phyloP scores from a whole-genome alignment of 78 protist species.

The Chrysochromulina parva region DNA sequence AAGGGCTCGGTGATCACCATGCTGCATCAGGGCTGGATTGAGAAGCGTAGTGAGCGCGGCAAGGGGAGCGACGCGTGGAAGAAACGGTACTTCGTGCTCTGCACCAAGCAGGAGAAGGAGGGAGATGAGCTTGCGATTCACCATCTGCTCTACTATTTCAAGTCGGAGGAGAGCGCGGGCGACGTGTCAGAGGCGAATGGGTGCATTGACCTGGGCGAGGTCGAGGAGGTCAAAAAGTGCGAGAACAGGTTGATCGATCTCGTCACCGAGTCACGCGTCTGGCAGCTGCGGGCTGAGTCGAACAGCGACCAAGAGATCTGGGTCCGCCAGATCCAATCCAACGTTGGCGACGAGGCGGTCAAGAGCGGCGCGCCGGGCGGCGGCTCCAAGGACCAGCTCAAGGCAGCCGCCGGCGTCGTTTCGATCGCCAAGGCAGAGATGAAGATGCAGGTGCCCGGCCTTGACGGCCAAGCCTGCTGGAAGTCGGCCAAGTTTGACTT shows the following conservation, averaged over 20 bases:
- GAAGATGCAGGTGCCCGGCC: not conserved
- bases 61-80: not conserved
- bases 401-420: not conserved
- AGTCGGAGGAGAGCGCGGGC: not conserved
- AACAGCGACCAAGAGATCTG: not conserved
- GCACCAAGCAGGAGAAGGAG: not conserved
- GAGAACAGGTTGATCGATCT: not conserved
- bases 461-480: not conserved
- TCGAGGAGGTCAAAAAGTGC: not conserved
- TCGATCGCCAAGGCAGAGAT: not conserved
- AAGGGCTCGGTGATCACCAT: not conserved
- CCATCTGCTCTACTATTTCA: not conserved
- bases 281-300: constrained; percentile 7
- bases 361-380: not conserved
- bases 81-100: not conserved
- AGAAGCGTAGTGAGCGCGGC: not conserved
- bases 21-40: constrained; percentile 1
- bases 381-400: not conserved
- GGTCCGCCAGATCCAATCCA: not conserved
- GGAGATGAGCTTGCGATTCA: not conserved
- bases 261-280: not conserved
- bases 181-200: not conserved
- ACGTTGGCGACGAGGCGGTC: not conserved
- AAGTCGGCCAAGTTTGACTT: not conserved
- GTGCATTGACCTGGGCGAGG: not conserved